phyloP scores from a whole-genome alignment of 2,329 filamentous ascomycete genomes.

The Ophiostoma sp. region DNA sequence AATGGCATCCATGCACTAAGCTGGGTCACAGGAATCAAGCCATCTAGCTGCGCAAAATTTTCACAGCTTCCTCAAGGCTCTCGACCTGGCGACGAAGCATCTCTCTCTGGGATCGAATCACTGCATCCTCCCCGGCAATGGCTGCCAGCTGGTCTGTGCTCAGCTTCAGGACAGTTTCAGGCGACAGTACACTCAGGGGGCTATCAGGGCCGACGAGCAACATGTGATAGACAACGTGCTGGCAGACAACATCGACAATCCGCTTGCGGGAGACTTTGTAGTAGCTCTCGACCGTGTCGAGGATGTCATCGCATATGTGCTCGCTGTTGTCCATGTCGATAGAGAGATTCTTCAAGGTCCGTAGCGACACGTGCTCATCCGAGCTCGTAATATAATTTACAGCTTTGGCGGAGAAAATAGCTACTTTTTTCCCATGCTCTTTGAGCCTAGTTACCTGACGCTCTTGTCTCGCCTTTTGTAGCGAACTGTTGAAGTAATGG shows the following conservation, averaged over 20 bases:
- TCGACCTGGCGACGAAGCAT: constrained; percentile 43
- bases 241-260: constrained; percentile 58
- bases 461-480: constrained; percentile 30
- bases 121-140: constrained; percentile 54
- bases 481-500: constrained; percentile 44
- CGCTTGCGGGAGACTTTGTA: constrained; percentile 57
- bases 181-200: constrained; percentile 49
- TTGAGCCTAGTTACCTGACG: constrained; percentile 21
- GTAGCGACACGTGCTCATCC: neutral
- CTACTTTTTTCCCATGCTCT: neutral
- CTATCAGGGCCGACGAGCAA: constrained; percentile 46
- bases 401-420: neutral
- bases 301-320: constrained; percentile 43
- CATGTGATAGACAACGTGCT: constrained; percentile 48
- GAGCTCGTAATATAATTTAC: too few species aligned
- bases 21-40: too few species aligned
- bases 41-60: constrained; percentile 24
- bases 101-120: constrained; percentile 37
- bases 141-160: constrained; percentile 44
- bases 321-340: constrained; percentile 26
- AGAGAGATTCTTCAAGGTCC: neutral
- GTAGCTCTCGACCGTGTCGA: constrained; percentile 55
- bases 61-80: constrained; percentile 38
- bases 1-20: too few species aligned
- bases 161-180: constrained; percentile 46